Evolutionary conservation across 164 flowering plant species (phyloP).

Genomic region (Cinnamomum chago): DNA sequence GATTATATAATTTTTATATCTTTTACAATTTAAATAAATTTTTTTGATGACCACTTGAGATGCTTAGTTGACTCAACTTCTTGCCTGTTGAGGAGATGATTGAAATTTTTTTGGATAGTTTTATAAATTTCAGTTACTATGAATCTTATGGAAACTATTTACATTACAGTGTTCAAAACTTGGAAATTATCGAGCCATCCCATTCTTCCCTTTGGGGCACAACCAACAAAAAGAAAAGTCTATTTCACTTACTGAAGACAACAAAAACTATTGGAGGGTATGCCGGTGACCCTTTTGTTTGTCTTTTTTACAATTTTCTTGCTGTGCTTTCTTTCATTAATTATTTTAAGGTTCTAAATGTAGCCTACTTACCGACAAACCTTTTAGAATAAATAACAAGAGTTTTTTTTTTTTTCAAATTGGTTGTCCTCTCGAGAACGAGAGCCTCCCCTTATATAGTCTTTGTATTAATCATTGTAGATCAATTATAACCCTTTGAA

Average conservation of each 20-base stretch:
- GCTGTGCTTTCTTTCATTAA: neutral
- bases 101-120: too few species aligned
- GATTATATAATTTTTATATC: too few species aligned
- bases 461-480: too few species aligned
- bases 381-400: too few species aligned
- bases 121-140: neutral
- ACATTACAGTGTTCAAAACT: conserved; percentile 72
- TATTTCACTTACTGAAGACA: conserved; percentile 91
- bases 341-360: neutral
- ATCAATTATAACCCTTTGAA: too few species aligned
- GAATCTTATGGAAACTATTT: neutral
- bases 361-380: neutral
- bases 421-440: too few species aligned
- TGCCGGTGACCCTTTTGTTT: conserved; percentile 1
- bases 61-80: too few species aligned
- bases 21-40: too few species aligned
- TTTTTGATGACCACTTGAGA: too few species aligned
- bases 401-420: too few species aligned
- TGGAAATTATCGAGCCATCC: conserved; percentile 92
- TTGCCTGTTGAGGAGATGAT: neutral
- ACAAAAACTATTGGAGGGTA: conserved; percentile 96
- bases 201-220: conserved; percentile 72
- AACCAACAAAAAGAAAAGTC: conserved; percentile 81
- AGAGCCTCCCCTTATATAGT: too few species aligned
- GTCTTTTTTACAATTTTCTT: neutral